A percentile compares a stretch with the other conserved stretches of the same genome.
These are phyloP conservation scores for Suillus americanus DNA, from an alignment of 768 basidiomycete genomes.

Conservation along the genomic window DNA sequence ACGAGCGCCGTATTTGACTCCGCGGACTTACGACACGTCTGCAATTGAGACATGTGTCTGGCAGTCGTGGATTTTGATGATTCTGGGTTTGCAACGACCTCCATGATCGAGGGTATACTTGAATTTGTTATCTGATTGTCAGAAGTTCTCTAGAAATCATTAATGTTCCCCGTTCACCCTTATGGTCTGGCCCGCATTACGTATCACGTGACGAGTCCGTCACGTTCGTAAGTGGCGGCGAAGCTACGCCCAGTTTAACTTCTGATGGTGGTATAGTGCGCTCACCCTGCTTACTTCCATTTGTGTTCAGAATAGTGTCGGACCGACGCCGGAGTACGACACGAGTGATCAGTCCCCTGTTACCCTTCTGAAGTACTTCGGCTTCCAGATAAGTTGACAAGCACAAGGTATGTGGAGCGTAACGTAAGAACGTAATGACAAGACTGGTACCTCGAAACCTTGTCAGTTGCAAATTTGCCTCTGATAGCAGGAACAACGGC, in stretches of 20 bases:
- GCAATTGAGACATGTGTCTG: background rate
- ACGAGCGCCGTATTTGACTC: background rate
- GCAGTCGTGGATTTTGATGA: background rate
- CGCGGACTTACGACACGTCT: background rate
- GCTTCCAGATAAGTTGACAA: background rate
- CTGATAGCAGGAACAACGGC: background rate
- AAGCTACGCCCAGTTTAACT: background rate
- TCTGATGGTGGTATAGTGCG: background rate
- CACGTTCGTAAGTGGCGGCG: background rate
- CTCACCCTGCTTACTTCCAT: background rate
- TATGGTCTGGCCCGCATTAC: background rate
- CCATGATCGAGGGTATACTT: background rate
- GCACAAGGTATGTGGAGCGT: background rate
- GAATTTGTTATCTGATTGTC: background rate
- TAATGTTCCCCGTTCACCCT: background rate
- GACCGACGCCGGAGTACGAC: background rate
- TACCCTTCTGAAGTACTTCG: background rate
- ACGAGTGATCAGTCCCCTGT: background rate
- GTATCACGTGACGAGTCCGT: background rate
- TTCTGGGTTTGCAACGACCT: too few relatives aligned
- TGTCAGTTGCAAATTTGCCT: background rate
- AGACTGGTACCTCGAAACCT: background rate
- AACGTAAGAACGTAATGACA: background rate
- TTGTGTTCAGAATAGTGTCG: background rate
- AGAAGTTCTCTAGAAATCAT: background rate